A percentile compares a stretch with the other conserved stretches of the same genome.
phyloP scores from a whole-genome alignment of 352 stramenopile species.

The Pythium brachiatum region DNA sequence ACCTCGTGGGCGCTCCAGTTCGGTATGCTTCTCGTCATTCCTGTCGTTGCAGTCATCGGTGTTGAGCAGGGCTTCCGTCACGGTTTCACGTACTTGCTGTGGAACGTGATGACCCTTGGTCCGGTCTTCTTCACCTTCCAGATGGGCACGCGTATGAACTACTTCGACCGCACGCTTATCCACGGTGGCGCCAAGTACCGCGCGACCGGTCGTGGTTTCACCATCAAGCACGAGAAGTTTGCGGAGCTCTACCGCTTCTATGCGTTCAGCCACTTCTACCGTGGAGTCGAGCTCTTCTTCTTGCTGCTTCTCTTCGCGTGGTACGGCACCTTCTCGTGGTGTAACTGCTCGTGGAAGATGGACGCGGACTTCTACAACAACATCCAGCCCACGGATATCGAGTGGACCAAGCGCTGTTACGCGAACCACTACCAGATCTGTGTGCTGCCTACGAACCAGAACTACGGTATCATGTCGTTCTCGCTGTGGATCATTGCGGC shows the following conservation, averaged over 20 bases:
- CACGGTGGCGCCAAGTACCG: slow-evolving; percentile 98
- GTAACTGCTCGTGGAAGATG: slow-evolving; percentile 81
- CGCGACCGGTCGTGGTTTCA: slow-evolving; percentile 97
- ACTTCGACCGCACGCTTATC: slow-evolving; percentile 97
- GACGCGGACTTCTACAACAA: slow-evolving; percentile 76
- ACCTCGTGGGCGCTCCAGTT: slow-evolving; percentile 96
- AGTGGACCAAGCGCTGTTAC: slow-evolving; percentile 81
- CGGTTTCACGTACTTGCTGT: slow-evolving; percentile 90
- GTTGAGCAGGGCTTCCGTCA: slow-evolving; percentile 96
- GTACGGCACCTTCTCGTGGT: slow-evolving; percentile 94
- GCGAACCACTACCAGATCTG: slow-evolving; percentile 85
- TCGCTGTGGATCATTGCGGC: slow-evolving; percentile 94
- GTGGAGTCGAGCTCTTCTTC: slow-evolving; percentile 94
- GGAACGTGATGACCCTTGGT: slow-evolving; percentile 96
- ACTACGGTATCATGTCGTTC: slow-evolving; percentile 98
- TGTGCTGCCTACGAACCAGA: slow-evolving; percentile 93
- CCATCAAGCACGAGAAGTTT: slow-evolving; percentile 98
- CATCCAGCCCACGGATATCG: slow-evolving; percentile 62
- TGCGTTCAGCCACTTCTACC: slow-evolving; percentile 97
- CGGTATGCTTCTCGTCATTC: slow-evolving; percentile 95
- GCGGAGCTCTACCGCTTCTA: slow-evolving; percentile 98
- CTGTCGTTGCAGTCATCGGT: slow-evolving; percentile 95
- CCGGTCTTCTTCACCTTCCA: slow-evolving; percentile 99
- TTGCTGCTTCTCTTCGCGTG: slow-evolving; percentile 76
- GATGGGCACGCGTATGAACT: slow-evolving; percentile 98